Evolutionary conservation across 306 rosid genomes (phyloP).

Genomic region (Lathyrus oleraceus): DNA sequence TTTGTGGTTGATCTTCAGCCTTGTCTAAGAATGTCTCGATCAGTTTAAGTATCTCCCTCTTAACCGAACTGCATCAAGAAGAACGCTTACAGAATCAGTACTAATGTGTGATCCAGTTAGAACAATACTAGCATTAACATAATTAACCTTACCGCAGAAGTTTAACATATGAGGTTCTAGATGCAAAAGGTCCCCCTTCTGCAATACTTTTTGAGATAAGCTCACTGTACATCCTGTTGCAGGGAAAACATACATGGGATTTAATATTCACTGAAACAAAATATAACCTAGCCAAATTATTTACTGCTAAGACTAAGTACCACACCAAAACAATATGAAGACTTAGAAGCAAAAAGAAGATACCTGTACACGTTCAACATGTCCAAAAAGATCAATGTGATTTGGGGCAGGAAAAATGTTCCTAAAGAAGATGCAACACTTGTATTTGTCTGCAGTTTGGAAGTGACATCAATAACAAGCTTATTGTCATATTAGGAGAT

Average conservation of each 20-base stretch:
- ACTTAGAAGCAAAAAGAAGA: constrained; percentile 2
- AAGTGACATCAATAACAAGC: constrained; percentile 21
- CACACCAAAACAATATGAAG: background rate
- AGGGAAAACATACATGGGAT: background rate
- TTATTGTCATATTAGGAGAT: background rate
- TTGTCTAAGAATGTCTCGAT: constrained; percentile 94
- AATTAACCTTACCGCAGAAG: constrained; percentile 63
- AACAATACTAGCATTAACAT: constrained; percentile 15
- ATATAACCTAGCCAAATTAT: background rate
- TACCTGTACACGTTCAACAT: constrained; percentile 98
- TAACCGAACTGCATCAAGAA: constrained; percentile 76
- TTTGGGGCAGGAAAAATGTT: constrained; percentile 86
- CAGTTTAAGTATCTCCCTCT: constrained; percentile 91
- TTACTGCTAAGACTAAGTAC: background rate
- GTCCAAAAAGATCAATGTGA: constrained; percentile 86
- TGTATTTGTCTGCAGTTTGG: constrained; percentile 77
- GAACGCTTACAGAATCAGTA: constrained; percentile 6
- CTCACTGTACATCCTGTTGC: constrained; percentile 95
- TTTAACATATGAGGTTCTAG: constrained; percentile 88
- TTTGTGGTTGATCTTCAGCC: constrained; percentile 94
- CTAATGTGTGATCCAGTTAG: background rate
- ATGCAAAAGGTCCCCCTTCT: constrained; percentile 85
- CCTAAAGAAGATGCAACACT: constrained; percentile 90
- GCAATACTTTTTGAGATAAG: constrained; percentile 89
- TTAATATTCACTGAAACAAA: constrained; percentile 5